Evolutionary conservation across 2,329 filamentous ascomycete genomes (phyloP).

Genomic region (Ascochyta lentis): DNA sequence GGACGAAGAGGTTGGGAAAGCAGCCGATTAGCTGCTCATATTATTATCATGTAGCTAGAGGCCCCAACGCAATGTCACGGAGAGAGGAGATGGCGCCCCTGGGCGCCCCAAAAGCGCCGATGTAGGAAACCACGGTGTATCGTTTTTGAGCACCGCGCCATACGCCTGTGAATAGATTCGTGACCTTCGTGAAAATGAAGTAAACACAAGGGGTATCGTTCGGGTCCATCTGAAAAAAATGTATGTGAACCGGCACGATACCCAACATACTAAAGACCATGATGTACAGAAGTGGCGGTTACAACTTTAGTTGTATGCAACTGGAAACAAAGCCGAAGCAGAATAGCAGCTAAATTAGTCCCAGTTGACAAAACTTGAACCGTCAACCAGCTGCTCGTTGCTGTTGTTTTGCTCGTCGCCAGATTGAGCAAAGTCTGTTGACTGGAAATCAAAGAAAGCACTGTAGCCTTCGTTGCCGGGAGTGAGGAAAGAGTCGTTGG

Average conservation of each 20-base stretch:
- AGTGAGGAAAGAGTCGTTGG: slow-evolving; percentile 27
- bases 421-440: slow-evolving; percentile 20
- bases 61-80: slow-evolving; percentile 9
- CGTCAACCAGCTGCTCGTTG: slow-evolving; percentile 26
- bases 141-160: slow-evolving; percentile 9
- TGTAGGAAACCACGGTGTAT: slow-evolving; percentile 11
- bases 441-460: slow-evolving; percentile 33
- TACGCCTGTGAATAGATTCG: slow-evolving; percentile 11
- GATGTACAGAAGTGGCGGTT: not conserved
- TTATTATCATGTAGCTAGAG: slow-evolving; percentile 28
- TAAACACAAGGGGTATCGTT: slow-evolving; percentile 8
- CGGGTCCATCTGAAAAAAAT: slow-evolving; percentile 12
- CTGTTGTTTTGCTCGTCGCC: slow-evolving; percentile 24
- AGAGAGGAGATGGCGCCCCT: slow-evolving; percentile 17
- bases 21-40: slow-evolving; percentile 8
- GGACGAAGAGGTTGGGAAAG: not conserved
- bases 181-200: slow-evolving; percentile 9
- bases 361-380: slow-evolving; percentile 34
- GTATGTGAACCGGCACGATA: slow-evolving; percentile 10
- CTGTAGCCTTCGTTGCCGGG: slow-evolving; percentile 30
- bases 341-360: slow-evolving; percentile 16
- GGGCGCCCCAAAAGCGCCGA: slow-evolving; percentile 24
- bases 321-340: not conserved
- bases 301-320: not conserved
- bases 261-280: slow-evolving; percentile 7